Percentiles rank a stretch among this genome's conserved stretches.
Conservation (phyloP, 2,329 filamentous ascomycete genomes). For the Colletotrichum plurivorum region DNA sequence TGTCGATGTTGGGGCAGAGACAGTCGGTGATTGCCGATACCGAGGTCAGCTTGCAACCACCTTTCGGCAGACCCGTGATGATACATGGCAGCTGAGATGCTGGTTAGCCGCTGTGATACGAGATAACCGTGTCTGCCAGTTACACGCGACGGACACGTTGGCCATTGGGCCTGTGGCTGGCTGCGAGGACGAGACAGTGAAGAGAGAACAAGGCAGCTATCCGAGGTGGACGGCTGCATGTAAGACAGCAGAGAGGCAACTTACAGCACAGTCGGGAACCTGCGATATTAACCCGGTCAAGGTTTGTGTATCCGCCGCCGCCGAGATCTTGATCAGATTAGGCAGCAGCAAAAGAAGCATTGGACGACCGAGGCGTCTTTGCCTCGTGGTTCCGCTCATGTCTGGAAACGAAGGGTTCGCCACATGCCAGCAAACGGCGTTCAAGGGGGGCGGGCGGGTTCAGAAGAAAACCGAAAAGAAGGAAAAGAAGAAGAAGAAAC, state of each 20-base stretch:
- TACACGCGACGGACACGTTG: too few species aligned
- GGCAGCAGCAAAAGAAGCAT: background rate
- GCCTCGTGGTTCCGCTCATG: background rate
- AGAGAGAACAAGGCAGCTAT: too few species aligned
- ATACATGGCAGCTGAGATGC: slow-evolving; percentile 18
- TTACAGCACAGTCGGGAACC: background rate
- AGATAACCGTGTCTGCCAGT: background rate
- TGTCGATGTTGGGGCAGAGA: slow-evolving; percentile 34
- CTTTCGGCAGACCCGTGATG: background rate
- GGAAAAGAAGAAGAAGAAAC: too few species aligned
- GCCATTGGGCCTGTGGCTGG: too few species aligned
- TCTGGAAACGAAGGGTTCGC: background rate
- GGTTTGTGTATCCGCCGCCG: background rate
- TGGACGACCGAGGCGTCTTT: background rate
- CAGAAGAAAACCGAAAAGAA: background rate
- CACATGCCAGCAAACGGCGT: background rate
- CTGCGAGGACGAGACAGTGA: too few species aligned
- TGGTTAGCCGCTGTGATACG: background rate
- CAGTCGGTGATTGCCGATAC: slow-evolving; percentile 35
- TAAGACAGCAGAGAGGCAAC: background rate
- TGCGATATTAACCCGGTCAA: background rate
- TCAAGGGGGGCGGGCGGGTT: background rate
- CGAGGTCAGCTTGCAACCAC: slow-evolving; percentile 35
- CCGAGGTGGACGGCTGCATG: too few species aligned
- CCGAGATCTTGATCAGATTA: background rate